These are phyloP conservation scores for Cryptococcus neoformans DNA, from an alignment of 1,284 basidiomycete genomes.

Conservation along the genomic window DNA sequence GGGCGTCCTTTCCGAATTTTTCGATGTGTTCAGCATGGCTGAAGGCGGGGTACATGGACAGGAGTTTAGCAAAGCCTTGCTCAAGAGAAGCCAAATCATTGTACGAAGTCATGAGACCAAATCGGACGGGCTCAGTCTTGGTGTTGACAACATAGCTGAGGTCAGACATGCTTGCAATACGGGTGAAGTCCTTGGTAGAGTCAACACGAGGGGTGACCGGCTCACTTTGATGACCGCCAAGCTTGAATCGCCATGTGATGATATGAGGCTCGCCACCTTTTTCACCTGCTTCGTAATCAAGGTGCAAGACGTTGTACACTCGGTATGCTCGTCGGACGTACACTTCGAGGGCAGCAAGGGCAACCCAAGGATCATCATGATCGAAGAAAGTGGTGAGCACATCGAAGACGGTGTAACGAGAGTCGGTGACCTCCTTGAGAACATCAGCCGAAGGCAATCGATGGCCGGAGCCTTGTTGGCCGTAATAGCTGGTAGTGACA, in stretches of 20 bases:
- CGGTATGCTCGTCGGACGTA: conserved; percentile 91
- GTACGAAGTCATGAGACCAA: conserved; percentile 87
- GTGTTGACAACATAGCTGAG: conserved; percentile 81
- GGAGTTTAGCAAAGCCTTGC: conserved; percentile 66
- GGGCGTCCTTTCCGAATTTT: conserved; percentile 67
- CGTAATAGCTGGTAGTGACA: conserved; percentile 82
- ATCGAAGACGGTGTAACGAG: conserved; percentile 94
- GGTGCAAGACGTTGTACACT: conserved; percentile 85
- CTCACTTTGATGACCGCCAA: conserved; percentile 72
- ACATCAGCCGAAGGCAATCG: conserved; percentile 78
- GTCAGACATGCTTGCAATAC: conserved; percentile 88
- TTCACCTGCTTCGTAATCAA: conserved; percentile 92
- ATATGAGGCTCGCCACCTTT: conserved; percentile 75
- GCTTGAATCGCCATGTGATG: conserved; percentile 90
- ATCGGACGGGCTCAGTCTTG: conserved; percentile 80
- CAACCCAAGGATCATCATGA: conserved; percentile 77
- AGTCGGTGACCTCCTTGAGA: conserved; percentile 91
- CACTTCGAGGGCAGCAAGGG: conserved; percentile 90
- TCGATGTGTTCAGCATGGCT: conserved; percentile 66
- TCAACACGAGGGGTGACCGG: conserved; percentile 76
- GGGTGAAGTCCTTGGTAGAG: conserved; percentile 49
- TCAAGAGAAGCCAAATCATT: conserved; percentile 67
- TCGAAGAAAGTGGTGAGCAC: conserved; percentile 96
- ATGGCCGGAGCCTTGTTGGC: conserved; percentile 68
- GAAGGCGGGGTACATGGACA: conserved; percentile 61